Percentiles rank a stretch among this genome's conserved stretches.
Conservation (phyloP, 139 green algal genomes). For the Raphidocelis subcapitata region DNA sequence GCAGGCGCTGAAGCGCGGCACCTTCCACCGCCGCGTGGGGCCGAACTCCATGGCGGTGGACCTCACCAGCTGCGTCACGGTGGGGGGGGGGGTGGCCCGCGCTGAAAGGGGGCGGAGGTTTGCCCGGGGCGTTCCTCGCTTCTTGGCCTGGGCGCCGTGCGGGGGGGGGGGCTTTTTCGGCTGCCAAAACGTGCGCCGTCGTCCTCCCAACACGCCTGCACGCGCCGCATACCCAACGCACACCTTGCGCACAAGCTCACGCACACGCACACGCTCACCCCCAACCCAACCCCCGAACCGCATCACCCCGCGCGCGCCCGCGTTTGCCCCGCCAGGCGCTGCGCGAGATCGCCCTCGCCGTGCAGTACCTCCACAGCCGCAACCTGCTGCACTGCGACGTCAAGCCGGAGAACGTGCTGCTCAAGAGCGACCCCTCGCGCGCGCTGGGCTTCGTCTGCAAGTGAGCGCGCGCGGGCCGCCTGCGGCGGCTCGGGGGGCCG, state of each 20-base stretch:
- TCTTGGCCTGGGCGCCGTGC: too few relatives aligned
- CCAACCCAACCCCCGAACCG: background rate
- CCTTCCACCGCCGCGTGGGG: slow-evolving; percentile 62
- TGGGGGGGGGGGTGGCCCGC: slow-evolving; percentile 19
- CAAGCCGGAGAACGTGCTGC: slow-evolving; percentile 55
- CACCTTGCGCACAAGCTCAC: background rate
- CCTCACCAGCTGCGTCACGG: slow-evolving; percentile 46
- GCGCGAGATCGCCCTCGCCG: slow-evolving; percentile 49
- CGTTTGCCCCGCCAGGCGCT: slow-evolving; percentile 36
- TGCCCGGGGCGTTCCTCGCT: too few relatives aligned
- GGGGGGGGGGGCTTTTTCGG: too few relatives aligned
- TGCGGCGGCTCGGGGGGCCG: too few relatives aligned
- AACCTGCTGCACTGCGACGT: slow-evolving; percentile 63
- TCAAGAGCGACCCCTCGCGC: slow-evolving; percentile 12
- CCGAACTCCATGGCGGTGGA: slow-evolving; percentile 57
- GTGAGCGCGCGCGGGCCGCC: too few relatives aligned
- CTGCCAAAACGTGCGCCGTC: too few relatives aligned
- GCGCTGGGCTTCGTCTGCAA: slow-evolving; percentile 2
- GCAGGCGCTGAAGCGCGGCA: slow-evolving; percentile 60
- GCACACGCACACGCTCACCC: background rate
- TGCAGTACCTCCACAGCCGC: slow-evolving; percentile 51
- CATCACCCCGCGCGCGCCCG: too few relatives aligned
- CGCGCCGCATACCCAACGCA: too few relatives aligned
- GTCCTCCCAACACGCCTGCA: too few relatives aligned
- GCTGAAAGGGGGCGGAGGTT: too few relatives aligned